Evolutionary conservation across 352 stramenopile genomes (phyloP), one percentile per base, ranked within the genome.

Genomic region (Globisporangium abappressorium): DNA sequence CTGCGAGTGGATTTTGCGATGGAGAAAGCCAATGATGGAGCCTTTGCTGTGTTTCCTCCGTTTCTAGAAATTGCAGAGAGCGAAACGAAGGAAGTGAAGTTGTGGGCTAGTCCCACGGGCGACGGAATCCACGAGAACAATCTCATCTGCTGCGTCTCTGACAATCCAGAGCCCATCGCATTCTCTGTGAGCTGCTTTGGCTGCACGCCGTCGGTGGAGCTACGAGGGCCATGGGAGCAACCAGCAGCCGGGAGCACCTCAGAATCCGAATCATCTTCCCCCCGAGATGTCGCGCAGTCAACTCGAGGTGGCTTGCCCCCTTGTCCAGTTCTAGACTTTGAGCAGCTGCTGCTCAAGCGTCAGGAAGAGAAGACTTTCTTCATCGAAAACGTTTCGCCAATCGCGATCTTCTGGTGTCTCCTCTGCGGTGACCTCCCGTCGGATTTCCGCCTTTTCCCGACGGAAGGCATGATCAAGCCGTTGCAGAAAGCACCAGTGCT

Each of bases 171-270:
- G 55, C 87, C 92, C 6, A 77, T 94, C n/a, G 30, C 81, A 8
- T 98, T 98, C 57, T 65, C 75, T 0, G 71, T 99, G 36, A 92
- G 74, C 54, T 98, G 93, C 56, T 88, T 81, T 61, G 96, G 96
- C 0, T 97, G 85, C 59, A 87, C 73, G 18, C 91, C 95, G 11
- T 73, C 72, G 34, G 34, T 98, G 8, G 75, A 77, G 28, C 64
- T 98, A 8, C 74, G 79, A 36, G 94, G 94, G 1, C 89, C 90
- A 1, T 98, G 94, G 94, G 79, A 95, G 57, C 79, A 97, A 34
- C 77, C 76, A 20, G 71, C 80, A 26, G 76, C 75, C 6, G 65
- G 65, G 11, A 96, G 68, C 57, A 84, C 79, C 26, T 87, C 82
- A 4, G 82, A 91, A 34, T 49, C 64, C 1, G 74, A 82, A 18